phyloP scores from a whole-genome alignment of 2,329 filamentous ascomycete species.

The Decorospora gaudefroyi region DNA sequence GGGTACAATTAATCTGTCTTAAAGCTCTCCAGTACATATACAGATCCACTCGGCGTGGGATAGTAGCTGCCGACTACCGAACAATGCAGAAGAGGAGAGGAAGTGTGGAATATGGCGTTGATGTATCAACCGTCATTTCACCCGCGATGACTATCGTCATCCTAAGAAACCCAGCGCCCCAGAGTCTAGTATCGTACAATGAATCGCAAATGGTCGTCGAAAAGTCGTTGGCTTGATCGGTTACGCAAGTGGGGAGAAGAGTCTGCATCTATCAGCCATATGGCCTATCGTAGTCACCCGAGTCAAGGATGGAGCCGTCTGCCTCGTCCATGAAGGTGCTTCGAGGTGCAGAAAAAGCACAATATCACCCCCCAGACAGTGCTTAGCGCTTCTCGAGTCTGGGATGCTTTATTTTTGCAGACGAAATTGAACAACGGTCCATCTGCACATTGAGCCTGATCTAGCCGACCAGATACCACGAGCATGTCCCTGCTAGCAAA shows the following conservation, averaged over 20 bases:
- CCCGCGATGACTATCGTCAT: conserved; percentile 14
- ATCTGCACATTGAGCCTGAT: too few relatives aligned
- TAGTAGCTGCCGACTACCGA: conserved; percentile 19
- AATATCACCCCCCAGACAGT: too few relatives aligned
- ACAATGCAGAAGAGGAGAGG: conserved; percentile 26
- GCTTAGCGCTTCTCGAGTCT: too few relatives aligned
- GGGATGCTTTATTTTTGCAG: too few relatives aligned
- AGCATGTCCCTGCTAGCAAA: too few relatives aligned
- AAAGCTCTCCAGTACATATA: conserved; percentile 25
- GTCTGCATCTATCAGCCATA: conserved; percentile 36
- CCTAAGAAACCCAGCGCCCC: conserved; percentile 34
- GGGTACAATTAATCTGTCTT: conserved; percentile 15
- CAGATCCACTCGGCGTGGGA: conserved; percentile 19
- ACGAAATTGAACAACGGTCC: too few relatives aligned
- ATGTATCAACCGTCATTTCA: conserved; percentile 7
- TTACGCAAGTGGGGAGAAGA: conserved; percentile 49
- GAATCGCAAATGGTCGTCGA: conserved; percentile 23
- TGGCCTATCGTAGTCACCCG: background rate
- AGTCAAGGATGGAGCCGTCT: background rate
- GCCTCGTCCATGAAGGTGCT: too few relatives aligned
- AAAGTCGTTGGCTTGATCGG: conserved; percentile 11
- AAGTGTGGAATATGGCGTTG: conserved; percentile 6
- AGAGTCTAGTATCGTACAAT: conserved; percentile 40
- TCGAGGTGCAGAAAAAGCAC: too few relatives aligned
- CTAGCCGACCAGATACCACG: too few relatives aligned